These are phyloP conservation scores for Cyclostephanos tholiformis DNA, from an alignment of 108 stramenopile genomes.

Conservation along the genomic window DNA sequence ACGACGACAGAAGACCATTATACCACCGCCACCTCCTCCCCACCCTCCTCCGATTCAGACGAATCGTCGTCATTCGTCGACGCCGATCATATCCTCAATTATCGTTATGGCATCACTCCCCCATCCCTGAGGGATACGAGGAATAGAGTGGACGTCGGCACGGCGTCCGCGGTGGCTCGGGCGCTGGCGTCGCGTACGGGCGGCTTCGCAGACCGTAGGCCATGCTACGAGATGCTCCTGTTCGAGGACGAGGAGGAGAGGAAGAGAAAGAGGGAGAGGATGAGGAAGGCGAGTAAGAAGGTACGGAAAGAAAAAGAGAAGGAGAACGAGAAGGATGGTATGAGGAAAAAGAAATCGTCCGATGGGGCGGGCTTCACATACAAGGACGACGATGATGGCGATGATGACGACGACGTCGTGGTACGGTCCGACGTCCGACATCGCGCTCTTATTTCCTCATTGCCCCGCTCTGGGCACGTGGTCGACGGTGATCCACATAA, in stretches of 20 bases:
- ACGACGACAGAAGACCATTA: too few species aligned
- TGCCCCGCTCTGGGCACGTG: constrained; percentile 10
- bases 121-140: not conserved
- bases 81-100: too few species aligned
- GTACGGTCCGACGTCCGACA: not conserved
- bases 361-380: too few species aligned
- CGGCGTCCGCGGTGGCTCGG: constrained; percentile 34
- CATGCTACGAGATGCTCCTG: constrained; percentile 36
- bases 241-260: constrained; percentile 32
- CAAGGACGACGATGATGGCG: not conserved
- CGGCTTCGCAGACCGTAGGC: constrained; percentile 36
- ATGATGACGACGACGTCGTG: not conserved
- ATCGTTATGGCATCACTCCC: not conserved
- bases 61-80: not conserved
- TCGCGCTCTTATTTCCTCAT: not conserved
- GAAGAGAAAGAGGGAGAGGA: constrained; percentile 2
- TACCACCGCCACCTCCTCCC: too few species aligned
- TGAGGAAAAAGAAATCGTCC: too few species aligned
- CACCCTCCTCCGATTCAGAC: not conserved
- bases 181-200: constrained; percentile 37
- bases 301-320: not conserved
- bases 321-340: too few species aligned
- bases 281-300: constrained; percentile 45
- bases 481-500: constrained; percentile 30
- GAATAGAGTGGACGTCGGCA: constrained; percentile 10